Conservation (phyloP, 1,139 yeast species). For the Saccharomycopsis hybrid region DNA sequence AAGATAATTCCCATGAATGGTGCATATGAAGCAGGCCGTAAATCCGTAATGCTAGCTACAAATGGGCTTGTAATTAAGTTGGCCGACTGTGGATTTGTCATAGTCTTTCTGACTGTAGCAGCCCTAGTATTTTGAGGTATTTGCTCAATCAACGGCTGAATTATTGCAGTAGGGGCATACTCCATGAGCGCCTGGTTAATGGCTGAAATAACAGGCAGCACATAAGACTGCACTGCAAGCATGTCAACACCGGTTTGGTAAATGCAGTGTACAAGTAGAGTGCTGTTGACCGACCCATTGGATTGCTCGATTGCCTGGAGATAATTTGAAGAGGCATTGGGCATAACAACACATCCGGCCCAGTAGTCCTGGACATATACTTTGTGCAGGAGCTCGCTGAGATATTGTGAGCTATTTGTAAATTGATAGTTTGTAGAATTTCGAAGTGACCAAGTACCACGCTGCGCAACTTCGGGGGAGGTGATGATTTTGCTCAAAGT, state of each 20-base stretch:
- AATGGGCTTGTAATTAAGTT: conserved; percentile 15
- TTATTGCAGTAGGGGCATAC: conserved; percentile 1
- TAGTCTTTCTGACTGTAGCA: neutral
- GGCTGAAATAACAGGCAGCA: conserved; percentile 3
- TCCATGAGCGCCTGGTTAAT: conserved; percentile 4
- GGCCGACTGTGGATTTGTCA: conserved; percentile 1
- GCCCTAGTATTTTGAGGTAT: neutral
- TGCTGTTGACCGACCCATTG: neutral
- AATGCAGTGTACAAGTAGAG: conserved; percentile 5
- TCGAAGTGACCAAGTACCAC: conserved; percentile 13
- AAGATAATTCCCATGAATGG: conserved; percentile 9
- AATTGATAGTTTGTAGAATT: conserved; percentile 1
- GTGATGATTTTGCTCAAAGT: conserved; percentile 4
- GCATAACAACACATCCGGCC: conserved; percentile 17
- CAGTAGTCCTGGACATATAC: conserved; percentile 14
- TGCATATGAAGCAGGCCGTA: conserved; percentile 9
- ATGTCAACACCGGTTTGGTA: conserved; percentile 15
- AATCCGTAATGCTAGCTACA: neutral
- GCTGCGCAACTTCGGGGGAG: neutral
- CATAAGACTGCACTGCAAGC: conserved; percentile 7
- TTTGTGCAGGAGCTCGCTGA: conserved; percentile 8
- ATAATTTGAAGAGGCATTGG: conserved; percentile 12
- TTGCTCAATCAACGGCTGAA: conserved; percentile 1
- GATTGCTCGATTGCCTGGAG: conserved; percentile 4
- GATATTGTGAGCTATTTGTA: neutral